Conservation (phyloP, 176 grass and related monocot genomes). For the Aegilops sharonensis region DNA sequence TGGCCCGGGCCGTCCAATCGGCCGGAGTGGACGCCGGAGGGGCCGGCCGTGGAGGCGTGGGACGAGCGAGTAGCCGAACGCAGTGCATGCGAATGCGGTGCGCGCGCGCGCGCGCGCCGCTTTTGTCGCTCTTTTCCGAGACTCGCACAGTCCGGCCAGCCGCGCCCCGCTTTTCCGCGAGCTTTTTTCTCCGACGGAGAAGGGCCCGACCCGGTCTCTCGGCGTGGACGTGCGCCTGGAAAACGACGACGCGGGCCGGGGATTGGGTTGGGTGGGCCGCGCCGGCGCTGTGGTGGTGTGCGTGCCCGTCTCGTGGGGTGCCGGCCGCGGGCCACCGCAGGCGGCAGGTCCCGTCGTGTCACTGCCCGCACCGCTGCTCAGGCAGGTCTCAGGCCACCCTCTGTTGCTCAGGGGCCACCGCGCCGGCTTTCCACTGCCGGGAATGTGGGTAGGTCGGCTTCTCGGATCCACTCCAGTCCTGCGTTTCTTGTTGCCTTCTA, state of each 20-base stretch:
- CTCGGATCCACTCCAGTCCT: not conserved
- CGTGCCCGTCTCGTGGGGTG: not conserved
- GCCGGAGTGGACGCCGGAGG: not conserved
- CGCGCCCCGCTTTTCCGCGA: not conserved
- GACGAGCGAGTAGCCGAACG: too few relatives aligned
- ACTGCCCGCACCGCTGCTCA: not conserved
- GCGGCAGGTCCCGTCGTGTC: conserved; percentile 31
- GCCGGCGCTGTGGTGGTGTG: not conserved
- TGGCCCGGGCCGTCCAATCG: not conserved
- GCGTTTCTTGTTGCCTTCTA: too few relatives aligned
- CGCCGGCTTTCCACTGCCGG: conserved; percentile 15
- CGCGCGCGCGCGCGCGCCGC: not conserved
- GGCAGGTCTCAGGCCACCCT: not conserved
- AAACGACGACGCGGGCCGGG: conserved; percentile 31
- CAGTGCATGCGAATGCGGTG: conserved; percentile 9
- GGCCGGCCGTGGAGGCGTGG: not conserved
- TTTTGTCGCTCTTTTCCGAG: conserved; percentile 70
- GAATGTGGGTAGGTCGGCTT: conserved; percentile 16
- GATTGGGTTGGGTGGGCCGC: not conserved
- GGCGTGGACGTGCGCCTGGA: conserved; percentile 48
- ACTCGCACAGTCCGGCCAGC: conserved; percentile 17
- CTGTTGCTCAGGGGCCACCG: conserved; percentile 1
- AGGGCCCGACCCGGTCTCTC: too few relatives aligned
- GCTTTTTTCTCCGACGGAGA: too few relatives aligned
- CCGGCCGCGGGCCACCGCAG: conserved; percentile 11